Base-by-base conservation (phyloP, 2,329 filamentous ascomycete genomes). In the Neofusicoccum parvum region DNA sequence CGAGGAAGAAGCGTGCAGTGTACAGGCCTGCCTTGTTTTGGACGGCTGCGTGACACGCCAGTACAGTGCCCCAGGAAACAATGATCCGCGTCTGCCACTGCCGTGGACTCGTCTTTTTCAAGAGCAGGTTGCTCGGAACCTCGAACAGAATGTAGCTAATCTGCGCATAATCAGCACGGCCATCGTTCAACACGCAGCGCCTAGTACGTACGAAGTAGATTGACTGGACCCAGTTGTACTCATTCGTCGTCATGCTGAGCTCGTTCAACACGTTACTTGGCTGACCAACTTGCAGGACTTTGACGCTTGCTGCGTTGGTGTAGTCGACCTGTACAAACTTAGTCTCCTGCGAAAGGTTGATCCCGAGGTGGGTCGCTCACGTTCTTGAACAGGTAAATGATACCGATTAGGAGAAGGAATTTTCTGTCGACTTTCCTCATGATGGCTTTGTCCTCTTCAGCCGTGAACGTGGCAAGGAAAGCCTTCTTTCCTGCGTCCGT, bases 91-190 rank as follows among this genome's bases (percentile, higher is more conserved):
- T 74, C 46, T 79, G 71, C 76, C 76, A 80, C 12, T 74, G 71
- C 5, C 73, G 75, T 1, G 78, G 78, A 0, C 70, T 69, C 1
- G 79, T 72, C 32, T 70, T 67, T 63, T 79, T 79, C 50, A 80
- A 72, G 11, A 80, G 71, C 49, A 76, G 71, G 43, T 79, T 79
- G n/a, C 68, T 68, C 0, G 73, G 72, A 5, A 77, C 71, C 65
- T 73, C 70, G 65, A 71, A 73, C n/a, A 70, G 62, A 37, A 71
- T 72, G 56, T 73, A 71, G 2, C 68, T 62, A 41, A 71, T 71
- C 56, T 60, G 27, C 5, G n/a, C 32, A 34, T 1, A 17, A 15
- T 60, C 9, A 60, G 32, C 17, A 36, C 43, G 1, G 20, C 5
- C 3, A 14, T 36, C 14, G 7, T 17, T 11, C 10, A 3, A 20